A percentile compares a stretch with the other conserved stretches of the same genome.
phyloP scores from a whole-genome alignment of 1,139 yeast species.

The Taiozyma sp. region DNA sequence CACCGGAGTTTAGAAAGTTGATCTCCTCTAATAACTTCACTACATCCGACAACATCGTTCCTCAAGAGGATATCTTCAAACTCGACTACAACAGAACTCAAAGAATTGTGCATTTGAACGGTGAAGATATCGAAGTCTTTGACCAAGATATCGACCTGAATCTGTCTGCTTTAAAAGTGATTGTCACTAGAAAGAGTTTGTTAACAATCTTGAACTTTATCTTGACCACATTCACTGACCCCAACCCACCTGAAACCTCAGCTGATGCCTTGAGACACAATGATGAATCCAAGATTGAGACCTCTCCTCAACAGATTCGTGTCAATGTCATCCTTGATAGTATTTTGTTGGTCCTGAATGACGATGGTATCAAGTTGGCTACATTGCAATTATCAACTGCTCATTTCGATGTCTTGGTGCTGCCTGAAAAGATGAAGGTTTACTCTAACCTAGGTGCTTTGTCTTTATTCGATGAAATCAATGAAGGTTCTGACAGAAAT shows the following conservation, averaged over 20 bases:
- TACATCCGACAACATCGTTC: slow-evolving; percentile 28
- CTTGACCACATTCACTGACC: slow-evolving; percentile 84
- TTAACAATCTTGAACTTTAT: slow-evolving; percentile 77
- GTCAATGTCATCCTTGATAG: slow-evolving; percentile 70
- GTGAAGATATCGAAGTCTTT: slow-evolving; percentile 58
- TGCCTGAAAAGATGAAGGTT: slow-evolving; percentile 78
- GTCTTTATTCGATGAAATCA: slow-evolving; percentile 71
- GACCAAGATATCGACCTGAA: slow-evolving; percentile 77
- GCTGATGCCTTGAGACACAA: slow-evolving; percentile 68
- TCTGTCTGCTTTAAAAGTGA: slow-evolving; percentile 76
- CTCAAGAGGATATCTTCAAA: slow-evolving; percentile 49
- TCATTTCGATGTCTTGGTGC: slow-evolving; percentile 53
- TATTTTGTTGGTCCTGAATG: slow-evolving; percentile 71
- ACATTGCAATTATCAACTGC: slow-evolving; percentile 78
- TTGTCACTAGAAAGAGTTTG: slow-evolving; percentile 72
- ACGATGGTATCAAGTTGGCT: slow-evolving; percentile 79
- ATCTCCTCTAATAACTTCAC: slow-evolving; percentile 60
- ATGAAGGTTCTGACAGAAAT: slow-evolving; percentile 56
- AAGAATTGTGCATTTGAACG: slow-evolving; percentile 56
- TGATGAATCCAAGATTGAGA: slow-evolving; percentile 45
- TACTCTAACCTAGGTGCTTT: slow-evolving; percentile 77
- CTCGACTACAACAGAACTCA: slow-evolving; percentile 56
- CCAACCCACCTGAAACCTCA: slow-evolving; percentile 62
- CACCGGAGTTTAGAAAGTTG: slow-evolving; percentile 62
- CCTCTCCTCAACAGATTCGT: slow-evolving; percentile 69